Conservation (phyloP, 306 rosid species). For the Morella rubra region DNA sequence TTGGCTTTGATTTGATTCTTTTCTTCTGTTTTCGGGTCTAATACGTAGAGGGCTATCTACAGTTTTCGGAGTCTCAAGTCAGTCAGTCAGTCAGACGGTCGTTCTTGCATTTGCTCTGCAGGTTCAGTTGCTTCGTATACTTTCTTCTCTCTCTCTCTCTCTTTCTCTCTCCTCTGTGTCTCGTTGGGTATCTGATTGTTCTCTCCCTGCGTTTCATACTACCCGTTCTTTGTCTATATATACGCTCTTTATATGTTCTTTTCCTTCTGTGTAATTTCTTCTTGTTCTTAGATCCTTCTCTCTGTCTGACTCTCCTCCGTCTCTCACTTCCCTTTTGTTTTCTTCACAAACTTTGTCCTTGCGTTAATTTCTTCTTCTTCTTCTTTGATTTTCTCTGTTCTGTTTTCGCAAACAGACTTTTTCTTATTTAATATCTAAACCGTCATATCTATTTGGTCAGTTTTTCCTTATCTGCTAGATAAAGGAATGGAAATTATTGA, state of each 20-base stretch:
- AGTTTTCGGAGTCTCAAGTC: slow-evolving; percentile 14
- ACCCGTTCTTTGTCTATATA: background rate
- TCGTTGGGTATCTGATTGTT: slow-evolving; percentile 2
- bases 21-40: slow-evolving; percentile 14
- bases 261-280: background rate
- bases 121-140: slow-evolving; percentile 17
- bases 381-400: slow-evolving; percentile 4
- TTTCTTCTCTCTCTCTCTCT: slow-evolving; percentile 4
- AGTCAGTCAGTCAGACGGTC: background rate
- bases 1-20: background rate
- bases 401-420: background rate
- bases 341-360: background rate
- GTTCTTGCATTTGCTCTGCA: slow-evolving; percentile 24
- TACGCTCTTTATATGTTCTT: background rate
- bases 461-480: background rate
- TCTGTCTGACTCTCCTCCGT: background rate
- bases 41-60: slow-evolving; percentile 13
- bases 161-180: background rate
- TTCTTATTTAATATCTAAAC: slow-evolving; percentile 2
- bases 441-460: background rate
- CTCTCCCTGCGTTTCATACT: background rate
- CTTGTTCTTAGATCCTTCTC: background rate
- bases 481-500: slow-evolving; percentile 34
- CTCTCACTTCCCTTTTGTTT: slow-evolving; percentile 10
- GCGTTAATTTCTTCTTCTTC: slow-evolving; percentile 3